Conservation (phyloP, 2,329 filamentous ascomycete species). For the Exophiala dermatitidis region DNA sequence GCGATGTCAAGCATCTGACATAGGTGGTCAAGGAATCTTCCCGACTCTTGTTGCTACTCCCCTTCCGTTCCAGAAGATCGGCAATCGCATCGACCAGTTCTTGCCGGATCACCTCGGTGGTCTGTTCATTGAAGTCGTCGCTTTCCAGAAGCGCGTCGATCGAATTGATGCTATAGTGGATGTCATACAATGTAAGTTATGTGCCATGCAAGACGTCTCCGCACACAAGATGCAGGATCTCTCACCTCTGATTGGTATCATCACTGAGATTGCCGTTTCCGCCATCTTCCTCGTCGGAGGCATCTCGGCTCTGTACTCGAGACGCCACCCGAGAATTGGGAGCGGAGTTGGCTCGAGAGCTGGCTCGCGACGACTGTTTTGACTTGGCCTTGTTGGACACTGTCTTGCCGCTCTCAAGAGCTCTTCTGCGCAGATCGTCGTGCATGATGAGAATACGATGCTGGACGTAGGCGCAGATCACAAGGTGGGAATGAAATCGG, state of each 20-base stretch:
- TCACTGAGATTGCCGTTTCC: constrained; percentile 47
- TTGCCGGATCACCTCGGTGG: constrained; percentile 52
- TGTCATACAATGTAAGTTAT: constrained; percentile 5
- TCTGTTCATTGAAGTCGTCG: constrained; percentile 47
- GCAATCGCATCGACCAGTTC: constrained; percentile 60
- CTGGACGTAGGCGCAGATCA: background rate
- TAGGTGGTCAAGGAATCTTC: constrained; percentile 58
- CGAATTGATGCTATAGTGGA: constrained; percentile 49
- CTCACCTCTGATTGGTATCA: constrained; percentile 52
- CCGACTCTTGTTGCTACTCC: constrained; percentile 64
- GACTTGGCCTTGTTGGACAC: constrained; percentile 53
- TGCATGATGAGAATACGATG: constrained; percentile 34
- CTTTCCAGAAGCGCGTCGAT: constrained; percentile 57
- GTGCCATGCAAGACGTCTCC: background rate
- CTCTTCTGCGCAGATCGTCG: constrained; percentile 47
- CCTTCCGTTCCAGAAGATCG: constrained; percentile 69
- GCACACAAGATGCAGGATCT: constrained; percentile 4
- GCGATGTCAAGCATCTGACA: constrained; percentile 58
- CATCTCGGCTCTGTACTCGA: constrained; percentile 47
- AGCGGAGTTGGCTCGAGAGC: constrained; percentile 47
- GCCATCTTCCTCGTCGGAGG: constrained; percentile 53
- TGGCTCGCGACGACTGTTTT: constrained; percentile 46
- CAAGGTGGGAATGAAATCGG: background rate
- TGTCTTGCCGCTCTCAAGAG: constrained; percentile 59
- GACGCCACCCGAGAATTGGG: constrained; percentile 49